These are phyloP conservation scores for Arthrobotrys pseudoclavata DNA, from an alignment of 2,329 filamentous ascomycete genomes.

Conservation along the genomic window DNA sequence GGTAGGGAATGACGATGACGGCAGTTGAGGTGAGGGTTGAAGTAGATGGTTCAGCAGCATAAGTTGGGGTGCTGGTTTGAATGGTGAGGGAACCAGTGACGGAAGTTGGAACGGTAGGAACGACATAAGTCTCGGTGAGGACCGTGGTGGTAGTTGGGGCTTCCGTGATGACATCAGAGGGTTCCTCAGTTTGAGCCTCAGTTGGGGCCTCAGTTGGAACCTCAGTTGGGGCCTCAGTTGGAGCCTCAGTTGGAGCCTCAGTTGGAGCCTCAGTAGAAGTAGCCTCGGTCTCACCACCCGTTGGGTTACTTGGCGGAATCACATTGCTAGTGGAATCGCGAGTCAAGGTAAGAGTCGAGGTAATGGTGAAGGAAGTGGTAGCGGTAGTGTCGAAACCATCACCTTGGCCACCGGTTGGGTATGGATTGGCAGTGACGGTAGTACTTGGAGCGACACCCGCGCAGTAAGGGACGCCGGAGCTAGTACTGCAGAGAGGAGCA, in stretches of 20 bases:
- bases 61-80: slow-evolving; percentile 12
- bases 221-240: slow-evolving; percentile 23
- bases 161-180: too few relatives aligned
- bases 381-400: slow-evolving; percentile 39
- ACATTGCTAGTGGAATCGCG: slow-evolving; percentile 21
- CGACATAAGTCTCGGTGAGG: neutral
- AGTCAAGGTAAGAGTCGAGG: slow-evolving; percentile 19
- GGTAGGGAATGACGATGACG: slow-evolving; percentile 33
- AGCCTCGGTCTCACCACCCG: slow-evolving; percentile 10
- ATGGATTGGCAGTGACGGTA: slow-evolving; percentile 40
- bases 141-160: slow-evolving; percentile 1
- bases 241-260: slow-evolving; percentile 6
- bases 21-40: slow-evolving; percentile 39
- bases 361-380: slow-evolving; percentile 30
- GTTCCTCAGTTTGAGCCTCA: neutral
- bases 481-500: slow-evolving; percentile 53
- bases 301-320: slow-evolving; percentile 9
- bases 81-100: slow-evolving; percentile 5
- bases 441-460: slow-evolving; percentile 48
- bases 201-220: neutral
- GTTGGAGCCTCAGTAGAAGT: slow-evolving; percentile 17
- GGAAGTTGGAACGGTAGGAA: neutral
- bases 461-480: slow-evolving; percentile 53
- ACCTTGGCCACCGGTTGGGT: slow-evolving; percentile 14
- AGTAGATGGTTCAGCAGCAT: slow-evolving; percentile 20